Evolutionary conservation across 108 stramenopile species (phyloP).

Genomic region (Skeletonema menzelii): DNA sequence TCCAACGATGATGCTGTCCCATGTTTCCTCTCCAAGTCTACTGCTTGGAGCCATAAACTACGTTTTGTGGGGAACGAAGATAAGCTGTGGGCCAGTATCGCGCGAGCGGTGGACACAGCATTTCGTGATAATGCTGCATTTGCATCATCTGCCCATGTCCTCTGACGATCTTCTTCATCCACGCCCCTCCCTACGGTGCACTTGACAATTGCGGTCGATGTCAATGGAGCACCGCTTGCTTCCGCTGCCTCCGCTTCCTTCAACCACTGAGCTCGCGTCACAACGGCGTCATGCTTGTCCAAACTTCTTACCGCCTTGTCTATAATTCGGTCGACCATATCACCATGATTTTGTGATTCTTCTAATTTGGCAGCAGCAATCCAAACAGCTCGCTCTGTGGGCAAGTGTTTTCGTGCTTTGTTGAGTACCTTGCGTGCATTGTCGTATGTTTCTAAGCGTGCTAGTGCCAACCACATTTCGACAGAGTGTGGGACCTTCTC

Average conservation of each 20-base stretch:
- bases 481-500: slow-evolving; percentile 95
- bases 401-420: slow-evolving; percentile 89
- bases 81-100: slow-evolving; percentile 84
- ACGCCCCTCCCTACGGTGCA: slow-evolving; percentile 89
- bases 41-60: slow-evolving; percentile 89
- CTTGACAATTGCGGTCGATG: slow-evolving; percentile 88
- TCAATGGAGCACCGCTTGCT: slow-evolving; percentile 79
- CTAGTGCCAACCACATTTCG: slow-evolving; percentile 98
- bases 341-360: slow-evolving; percentile 88
- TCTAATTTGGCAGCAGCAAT: slow-evolving; percentile 97
- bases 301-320: slow-evolving; percentile 78
- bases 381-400: slow-evolving; percentile 93
- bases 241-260: slow-evolving; percentile 89
- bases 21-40: slow-evolving; percentile 88
- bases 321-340: slow-evolving; percentile 76
- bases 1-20: slow-evolving; percentile 75
- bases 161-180: slow-evolving; percentile 89
- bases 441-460: slow-evolving; percentile 96
- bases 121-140: slow-evolving; percentile 68
- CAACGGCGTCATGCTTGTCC: slow-evolving; percentile 73
- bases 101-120: slow-evolving; percentile 82
- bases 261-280: slow-evolving; percentile 89
- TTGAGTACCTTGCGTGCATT: slow-evolving; percentile 96
- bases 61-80: slow-evolving; percentile 79
- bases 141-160: slow-evolving; percentile 98